Percentiles rank a stretch among this genome's conserved stretches.
These are phyloP conservation scores for Vitis cinerea DNA, from an alignment of 164 flowering plant species.

Conservation along the genomic window DNA sequence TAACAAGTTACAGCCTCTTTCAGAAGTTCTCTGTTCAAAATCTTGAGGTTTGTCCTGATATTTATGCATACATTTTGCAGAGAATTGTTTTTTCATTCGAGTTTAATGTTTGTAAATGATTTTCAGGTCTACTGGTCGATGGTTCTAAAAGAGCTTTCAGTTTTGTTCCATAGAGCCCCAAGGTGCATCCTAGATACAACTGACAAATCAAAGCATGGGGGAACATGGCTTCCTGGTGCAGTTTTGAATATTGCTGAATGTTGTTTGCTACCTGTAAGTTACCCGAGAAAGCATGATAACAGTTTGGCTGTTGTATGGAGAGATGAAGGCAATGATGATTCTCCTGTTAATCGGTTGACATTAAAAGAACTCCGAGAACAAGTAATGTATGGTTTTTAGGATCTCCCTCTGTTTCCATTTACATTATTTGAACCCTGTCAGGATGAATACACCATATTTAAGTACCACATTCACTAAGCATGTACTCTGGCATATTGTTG, in stretches of 20 bases:
- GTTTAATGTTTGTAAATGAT: background rate
- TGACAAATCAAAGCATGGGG: slow-evolving; percentile 66
- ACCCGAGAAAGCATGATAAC: slow-evolving; percentile 55
- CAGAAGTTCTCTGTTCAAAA: slow-evolving; percentile 66
- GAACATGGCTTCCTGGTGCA: slow-evolving; percentile 84
- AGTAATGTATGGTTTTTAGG: slow-evolving; percentile 66
- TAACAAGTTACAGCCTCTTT: slow-evolving; percentile 68
- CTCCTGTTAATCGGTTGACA: slow-evolving; percentile 50
- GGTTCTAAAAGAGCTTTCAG: slow-evolving; percentile 65
- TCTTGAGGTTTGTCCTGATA: slow-evolving; percentile 55
- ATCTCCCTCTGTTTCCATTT: too few relatives aligned
- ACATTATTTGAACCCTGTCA: too few relatives aligned
- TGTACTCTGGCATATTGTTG: too few relatives aligned
- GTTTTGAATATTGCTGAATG: slow-evolving; percentile 83
- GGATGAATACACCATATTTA: too few relatives aligned
- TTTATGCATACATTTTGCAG: background rate
- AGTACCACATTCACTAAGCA: too few relatives aligned
- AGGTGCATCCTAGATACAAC: slow-evolving; percentile 60
- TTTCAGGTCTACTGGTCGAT: slow-evolving; percentile 78
- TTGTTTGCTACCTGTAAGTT: slow-evolving; percentile 54
- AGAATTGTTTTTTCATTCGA: background rate
- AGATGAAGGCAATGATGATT: slow-evolving; percentile 72
- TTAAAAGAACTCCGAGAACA: slow-evolving; percentile 67
- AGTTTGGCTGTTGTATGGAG: slow-evolving; percentile 75
- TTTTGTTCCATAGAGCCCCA: slow-evolving; percentile 60